phyloP scores from a whole-genome alignment of 2,329 filamentous ascomycete species.

The Diaporthe citriasiana region DNA sequence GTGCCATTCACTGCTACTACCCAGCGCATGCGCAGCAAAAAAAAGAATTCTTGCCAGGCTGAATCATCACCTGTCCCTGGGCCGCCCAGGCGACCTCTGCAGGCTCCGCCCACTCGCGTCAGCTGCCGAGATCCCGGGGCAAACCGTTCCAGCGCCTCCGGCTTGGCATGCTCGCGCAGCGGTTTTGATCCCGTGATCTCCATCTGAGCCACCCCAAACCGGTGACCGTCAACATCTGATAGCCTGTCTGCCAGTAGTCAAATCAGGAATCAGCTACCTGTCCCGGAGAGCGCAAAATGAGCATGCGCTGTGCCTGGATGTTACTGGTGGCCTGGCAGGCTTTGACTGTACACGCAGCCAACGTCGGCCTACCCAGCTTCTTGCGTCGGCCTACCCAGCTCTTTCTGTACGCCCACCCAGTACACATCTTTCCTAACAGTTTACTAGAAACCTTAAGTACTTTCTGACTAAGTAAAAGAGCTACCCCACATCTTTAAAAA shows the following conservation, averaged over 20 bases:
- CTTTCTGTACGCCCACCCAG: too few relatives aligned
- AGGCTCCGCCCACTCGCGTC: conserved; percentile 31
- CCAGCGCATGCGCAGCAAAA: not conserved
- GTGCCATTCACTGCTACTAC: not conserved
- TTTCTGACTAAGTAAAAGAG: too few relatives aligned
- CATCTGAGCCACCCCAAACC: conserved; percentile 18
- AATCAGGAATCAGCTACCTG: not conserved
- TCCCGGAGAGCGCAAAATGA: not conserved
- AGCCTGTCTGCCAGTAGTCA: not conserved
- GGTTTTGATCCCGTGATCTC: not conserved
- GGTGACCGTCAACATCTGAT: conserved; percentile 15
- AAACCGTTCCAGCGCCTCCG: conserved; percentile 18
- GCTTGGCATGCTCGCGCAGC: conserved; percentile 30
- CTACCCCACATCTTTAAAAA: too few relatives aligned
- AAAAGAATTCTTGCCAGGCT: conserved; percentile 24
- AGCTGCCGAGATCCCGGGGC: conserved; percentile 30
- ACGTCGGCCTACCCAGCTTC: too few relatives aligned
- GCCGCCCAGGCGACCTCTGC: conserved; percentile 22
- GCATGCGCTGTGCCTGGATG: not conserved
- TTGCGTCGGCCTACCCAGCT: too few relatives aligned
- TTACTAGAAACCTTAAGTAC: too few relatives aligned
- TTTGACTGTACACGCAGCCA: conserved; percentile 1
- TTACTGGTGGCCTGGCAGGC: not conserved
- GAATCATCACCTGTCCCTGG: conserved; percentile 9
- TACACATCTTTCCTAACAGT: too few relatives aligned